phyloP scores from a whole-genome alignment of 2,329 filamentous ascomycete species.

The Leptographium flavum region DNA sequence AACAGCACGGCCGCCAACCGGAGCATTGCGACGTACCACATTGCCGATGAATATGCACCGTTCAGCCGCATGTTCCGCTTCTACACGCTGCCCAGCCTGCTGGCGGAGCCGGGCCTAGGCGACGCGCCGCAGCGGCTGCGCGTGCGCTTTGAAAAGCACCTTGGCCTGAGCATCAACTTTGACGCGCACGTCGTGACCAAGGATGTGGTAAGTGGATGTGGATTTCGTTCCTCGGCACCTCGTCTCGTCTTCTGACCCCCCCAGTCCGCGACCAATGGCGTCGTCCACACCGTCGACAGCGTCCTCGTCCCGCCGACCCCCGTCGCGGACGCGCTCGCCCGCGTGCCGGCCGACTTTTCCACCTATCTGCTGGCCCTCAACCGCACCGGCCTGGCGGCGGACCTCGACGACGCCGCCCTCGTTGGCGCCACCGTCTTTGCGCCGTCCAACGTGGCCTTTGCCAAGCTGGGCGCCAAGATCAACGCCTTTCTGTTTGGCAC shows the following conservation, averaged over 20 bases:
- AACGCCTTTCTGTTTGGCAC: slow-evolving; percentile 81
- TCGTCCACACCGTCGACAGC: slow-evolving; percentile 63
- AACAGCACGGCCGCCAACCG: slow-evolving; percentile 52
- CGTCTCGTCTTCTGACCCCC: not conserved
- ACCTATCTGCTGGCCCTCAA: slow-evolving; percentile 61
- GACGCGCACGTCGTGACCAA: slow-evolving; percentile 55
- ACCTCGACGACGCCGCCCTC: slow-evolving; percentile 36
- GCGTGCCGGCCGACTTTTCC: slow-evolving; percentile 64
- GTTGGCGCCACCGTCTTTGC: slow-evolving; percentile 66
- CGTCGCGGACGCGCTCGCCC: slow-evolving; percentile 35
- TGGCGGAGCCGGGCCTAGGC: slow-evolving; percentile 45
- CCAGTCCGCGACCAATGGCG: slow-evolving; percentile 60
- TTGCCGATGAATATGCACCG: slow-evolving; percentile 53
- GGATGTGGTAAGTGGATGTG: slow-evolving; percentile 45
- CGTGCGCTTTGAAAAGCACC: slow-evolving; percentile 40
- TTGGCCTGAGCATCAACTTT: slow-evolving; percentile 61
- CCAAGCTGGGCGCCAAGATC: slow-evolving; percentile 52
- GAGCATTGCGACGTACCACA: slow-evolving; percentile 59
- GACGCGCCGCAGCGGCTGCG: slow-evolving; percentile 58
- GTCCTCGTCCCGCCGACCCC: slow-evolving; percentile 64
- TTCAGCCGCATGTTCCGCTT: slow-evolving; percentile 49
- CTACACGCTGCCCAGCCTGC: slow-evolving; percentile 60
- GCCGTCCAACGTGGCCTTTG: slow-evolving; percentile 69
- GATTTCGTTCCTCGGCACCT: not conserved
- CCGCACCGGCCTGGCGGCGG: slow-evolving; percentile 57